phyloP scores from a whole-genome alignment of 1,284 basidiomycete species.

The Puccinia triticina region DNA sequence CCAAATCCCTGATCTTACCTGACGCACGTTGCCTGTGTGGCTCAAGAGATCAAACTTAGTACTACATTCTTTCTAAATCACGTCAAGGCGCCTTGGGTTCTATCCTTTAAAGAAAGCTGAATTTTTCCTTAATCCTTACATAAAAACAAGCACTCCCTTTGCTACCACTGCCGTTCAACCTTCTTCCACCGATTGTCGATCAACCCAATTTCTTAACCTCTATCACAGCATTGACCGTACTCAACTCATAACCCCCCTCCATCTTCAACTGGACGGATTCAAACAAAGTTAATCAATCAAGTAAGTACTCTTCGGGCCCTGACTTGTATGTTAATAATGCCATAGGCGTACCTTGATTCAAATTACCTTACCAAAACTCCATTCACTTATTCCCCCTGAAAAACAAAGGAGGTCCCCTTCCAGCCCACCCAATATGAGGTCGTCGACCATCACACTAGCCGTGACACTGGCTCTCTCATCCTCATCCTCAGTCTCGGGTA shows the following conservation, averaged over 20 bases:
- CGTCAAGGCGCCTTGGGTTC: conserved; percentile 1
- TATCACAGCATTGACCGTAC: not conserved
- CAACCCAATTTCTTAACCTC: not conserved
- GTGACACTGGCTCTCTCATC: conserved; percentile 7
- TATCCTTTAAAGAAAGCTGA: conserved; percentile 19
- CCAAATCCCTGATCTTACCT: conserved; percentile 3
- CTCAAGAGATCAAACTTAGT: not conserved
- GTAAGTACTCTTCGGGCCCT: not conserved
- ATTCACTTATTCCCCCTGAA: not conserved
- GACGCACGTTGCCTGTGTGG: conserved; percentile 6
- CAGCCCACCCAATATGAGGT: conserved; percentile 10
- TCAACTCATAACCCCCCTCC: not conserved
- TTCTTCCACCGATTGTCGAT: not conserved
- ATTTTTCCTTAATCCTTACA: not conserved
- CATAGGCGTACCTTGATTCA: not conserved
- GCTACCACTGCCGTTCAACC: not conserved
- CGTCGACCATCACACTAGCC: conserved; percentile 8
- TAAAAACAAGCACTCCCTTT: not conserved
- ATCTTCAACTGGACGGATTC: not conserved
- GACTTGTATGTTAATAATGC: not conserved
- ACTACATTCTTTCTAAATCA: conserved; percentile 34
- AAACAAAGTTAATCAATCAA: not conserved
- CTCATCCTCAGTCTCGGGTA: not conserved
- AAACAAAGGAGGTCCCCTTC: not conserved
- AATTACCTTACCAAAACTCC: not conserved